Conservation (phyloP, 2,329 filamentous ascomycete genomes). For the Drechslera avenae region DNA sequence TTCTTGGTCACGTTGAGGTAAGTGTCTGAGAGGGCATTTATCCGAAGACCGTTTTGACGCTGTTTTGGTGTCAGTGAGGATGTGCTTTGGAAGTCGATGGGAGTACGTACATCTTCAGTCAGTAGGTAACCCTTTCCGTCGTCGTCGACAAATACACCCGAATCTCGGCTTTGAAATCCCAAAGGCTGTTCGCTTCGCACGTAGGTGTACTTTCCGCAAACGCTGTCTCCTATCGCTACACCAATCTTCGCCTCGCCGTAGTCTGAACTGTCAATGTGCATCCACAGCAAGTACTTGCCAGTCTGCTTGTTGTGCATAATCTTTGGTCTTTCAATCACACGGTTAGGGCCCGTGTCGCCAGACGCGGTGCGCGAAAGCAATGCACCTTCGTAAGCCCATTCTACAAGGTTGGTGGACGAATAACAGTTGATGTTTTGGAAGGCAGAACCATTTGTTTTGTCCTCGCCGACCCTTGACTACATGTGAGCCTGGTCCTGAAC, state of each 20-base stretch:
- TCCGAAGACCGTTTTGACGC: slow-evolving; percentile 63
- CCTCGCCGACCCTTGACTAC: slow-evolving; percentile 64
- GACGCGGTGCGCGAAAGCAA: slow-evolving; percentile 60
- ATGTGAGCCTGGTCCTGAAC: neutral
- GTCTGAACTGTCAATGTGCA: slow-evolving; percentile 67
- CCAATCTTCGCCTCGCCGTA: slow-evolving; percentile 70
- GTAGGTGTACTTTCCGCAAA: slow-evolving; percentile 66
- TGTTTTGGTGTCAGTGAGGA: slow-evolving; percentile 29
- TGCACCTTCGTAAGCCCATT: slow-evolving; percentile 67
- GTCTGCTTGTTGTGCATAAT: slow-evolving; percentile 71
- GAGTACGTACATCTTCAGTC: slow-evolving; percentile 62
- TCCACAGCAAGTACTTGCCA: slow-evolving; percentile 68
- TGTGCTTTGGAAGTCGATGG: neutral
- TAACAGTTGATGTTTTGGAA: slow-evolving; percentile 74
- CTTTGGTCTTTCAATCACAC: slow-evolving; percentile 71
- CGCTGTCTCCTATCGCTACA: slow-evolving; percentile 63
- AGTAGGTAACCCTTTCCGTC: slow-evolving; percentile 65
- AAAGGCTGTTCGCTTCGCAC: slow-evolving; percentile 55
- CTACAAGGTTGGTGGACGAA: slow-evolving; percentile 64
- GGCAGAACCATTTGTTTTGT: slow-evolving; percentile 65
- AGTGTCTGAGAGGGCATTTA: slow-evolving; percentile 61
- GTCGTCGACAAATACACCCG: slow-evolving; percentile 66
- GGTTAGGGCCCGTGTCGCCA: slow-evolving; percentile 64
- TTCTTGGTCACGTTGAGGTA: slow-evolving; percentile 59
- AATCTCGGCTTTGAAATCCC: slow-evolving; percentile 61